These are phyloP conservation scores for Candida coquimbonensis DNA, from an alignment of 805 yeast genomes.

Conservation along the genomic window DNA sequence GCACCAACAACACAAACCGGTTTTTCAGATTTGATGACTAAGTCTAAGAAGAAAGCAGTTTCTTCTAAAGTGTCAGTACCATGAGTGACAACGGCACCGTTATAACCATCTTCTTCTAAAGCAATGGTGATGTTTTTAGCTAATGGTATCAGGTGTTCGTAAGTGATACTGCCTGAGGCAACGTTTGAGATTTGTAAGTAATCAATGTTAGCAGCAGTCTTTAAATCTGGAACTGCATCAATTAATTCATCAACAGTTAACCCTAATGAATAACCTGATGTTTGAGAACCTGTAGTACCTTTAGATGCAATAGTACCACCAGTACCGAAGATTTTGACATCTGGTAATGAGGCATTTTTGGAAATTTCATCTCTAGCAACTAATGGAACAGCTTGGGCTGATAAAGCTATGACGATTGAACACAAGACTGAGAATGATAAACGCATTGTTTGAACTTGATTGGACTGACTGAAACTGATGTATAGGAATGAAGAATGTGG, in stretches of 20 bases:
- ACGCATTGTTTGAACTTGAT: too few species aligned
- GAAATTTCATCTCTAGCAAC: too few species aligned
- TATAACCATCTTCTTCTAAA: slow-evolving; percentile 32
- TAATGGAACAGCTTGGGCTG: too few species aligned
- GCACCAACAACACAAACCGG: slow-evolving; percentile 42
- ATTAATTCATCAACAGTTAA: slow-evolving; percentile 38
- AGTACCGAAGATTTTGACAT: too few species aligned
- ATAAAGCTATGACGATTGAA: too few species aligned
- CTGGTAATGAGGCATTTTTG: too few species aligned
- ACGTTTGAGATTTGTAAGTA: slow-evolving; percentile 34
- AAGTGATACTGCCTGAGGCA: slow-evolving; percentile 52
- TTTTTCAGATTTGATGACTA: slow-evolving; percentile 31
- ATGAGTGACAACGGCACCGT: slow-evolving; percentile 61
- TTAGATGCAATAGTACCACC: too few species aligned
- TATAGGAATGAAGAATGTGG: too few species aligned
- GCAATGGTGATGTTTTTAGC: slow-evolving; percentile 40
- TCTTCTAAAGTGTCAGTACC: slow-evolving; percentile 70
- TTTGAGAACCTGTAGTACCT: too few species aligned
- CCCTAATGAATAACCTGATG: too few species aligned
- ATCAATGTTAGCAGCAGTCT: slow-evolving; percentile 45
- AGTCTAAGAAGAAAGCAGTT: slow-evolving; percentile 56
- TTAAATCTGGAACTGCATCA: slow-evolving; percentile 48
- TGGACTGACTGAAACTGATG: too few species aligned
- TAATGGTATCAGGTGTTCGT: slow-evolving; percentile 37
- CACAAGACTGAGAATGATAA: too few species aligned